phyloP scores from a whole-genome alignment of 2,329 filamentous ascomycete genomes.

The Botryotinia globosa region DNA sequence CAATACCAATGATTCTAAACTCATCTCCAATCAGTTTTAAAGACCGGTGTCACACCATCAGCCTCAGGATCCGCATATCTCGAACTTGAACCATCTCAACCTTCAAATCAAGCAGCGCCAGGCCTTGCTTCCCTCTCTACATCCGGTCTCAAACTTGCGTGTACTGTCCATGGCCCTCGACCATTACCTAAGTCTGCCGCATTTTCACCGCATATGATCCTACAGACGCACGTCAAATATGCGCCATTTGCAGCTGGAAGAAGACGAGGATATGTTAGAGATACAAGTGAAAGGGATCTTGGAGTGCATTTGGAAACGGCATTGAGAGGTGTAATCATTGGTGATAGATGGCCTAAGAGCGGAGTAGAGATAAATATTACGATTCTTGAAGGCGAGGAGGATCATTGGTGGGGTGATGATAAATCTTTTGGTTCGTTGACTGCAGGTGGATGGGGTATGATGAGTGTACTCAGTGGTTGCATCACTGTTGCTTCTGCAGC shows the following conservation, averaged over 20 bases:
- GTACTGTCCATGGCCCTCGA: constrained; percentile 88
- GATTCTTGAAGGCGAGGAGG: constrained; percentile 89
- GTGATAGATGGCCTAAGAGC: constrained; percentile 97
- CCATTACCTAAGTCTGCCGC: constrained; percentile 85
- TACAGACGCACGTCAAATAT: constrained; percentile 94
- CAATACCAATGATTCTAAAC: background rate
- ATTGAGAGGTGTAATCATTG: constrained; percentile 83
- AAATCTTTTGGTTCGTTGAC: constrained; percentile 48
- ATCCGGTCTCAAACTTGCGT: constrained; percentile 79
- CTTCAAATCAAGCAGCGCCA: constrained; percentile 48
- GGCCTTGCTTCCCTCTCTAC: constrained; percentile 45
- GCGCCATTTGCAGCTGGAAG: constrained; percentile 86
- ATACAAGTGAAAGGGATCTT: constrained; percentile 82
- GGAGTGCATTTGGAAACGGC: constrained; percentile 90
- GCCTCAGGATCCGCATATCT: constrained; percentile 91
- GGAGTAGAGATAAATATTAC: constrained; percentile 94
- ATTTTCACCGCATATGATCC: constrained; percentile 87
- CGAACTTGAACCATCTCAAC: constrained; percentile 54
- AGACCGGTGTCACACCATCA: constrained; percentile 88
- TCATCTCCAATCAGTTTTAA: constrained; percentile 60
- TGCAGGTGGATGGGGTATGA: constrained; percentile 75
- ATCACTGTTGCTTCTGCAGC: constrained; percentile 93
- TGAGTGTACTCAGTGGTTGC: constrained; percentile 88
- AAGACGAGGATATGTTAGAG: constrained; percentile 80
- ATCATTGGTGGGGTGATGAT: constrained; percentile 61